phyloP scores from a whole-genome alignment of 768 basidiomycete species.

The Solioccasus polychromus region DNA sequence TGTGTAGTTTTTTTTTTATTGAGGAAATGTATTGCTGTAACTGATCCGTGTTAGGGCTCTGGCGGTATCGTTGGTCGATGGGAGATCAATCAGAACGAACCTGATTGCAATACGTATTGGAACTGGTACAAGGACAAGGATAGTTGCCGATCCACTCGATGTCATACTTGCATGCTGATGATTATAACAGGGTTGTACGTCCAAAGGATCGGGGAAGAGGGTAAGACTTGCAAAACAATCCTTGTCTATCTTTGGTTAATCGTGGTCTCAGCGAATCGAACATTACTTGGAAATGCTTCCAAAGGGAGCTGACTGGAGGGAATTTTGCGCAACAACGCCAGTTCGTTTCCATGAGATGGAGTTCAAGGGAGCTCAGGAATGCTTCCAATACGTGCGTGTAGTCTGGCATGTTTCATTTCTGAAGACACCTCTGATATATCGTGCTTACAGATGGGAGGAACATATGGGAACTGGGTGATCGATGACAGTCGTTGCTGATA shows the following conservation, averaged over 20 bases:
- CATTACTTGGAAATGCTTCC: slow-evolving; percentile 30
- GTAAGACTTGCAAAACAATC: slow-evolving; percentile 10
- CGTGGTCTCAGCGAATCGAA: slow-evolving; percentile 29
- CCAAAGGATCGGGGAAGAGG: slow-evolving; percentile 23
- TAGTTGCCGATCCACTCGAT: too few relatives aligned
- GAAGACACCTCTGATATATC: too few relatives aligned
- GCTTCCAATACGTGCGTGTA: slow-evolving; percentile 19
- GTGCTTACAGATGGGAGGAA: slow-evolving; percentile 8
- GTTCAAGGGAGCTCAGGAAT: slow-evolving; percentile 24
- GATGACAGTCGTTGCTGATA: slow-evolving; percentile 15
- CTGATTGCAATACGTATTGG: slow-evolving; percentile 27
- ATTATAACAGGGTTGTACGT: slow-evolving; percentile 30
- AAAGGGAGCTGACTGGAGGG: slow-evolving; percentile 26
- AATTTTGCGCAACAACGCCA: slow-evolving; percentile 35
- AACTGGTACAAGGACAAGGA: slow-evolving; percentile 30
- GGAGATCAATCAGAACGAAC: slow-evolving; percentile 25
- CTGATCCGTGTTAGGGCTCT: slow-evolving; percentile 15
- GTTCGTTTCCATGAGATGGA: slow-evolving; percentile 22
- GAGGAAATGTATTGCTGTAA: not conserved
- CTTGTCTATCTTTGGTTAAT: not conserved
- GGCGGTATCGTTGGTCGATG: slow-evolving; percentile 24
- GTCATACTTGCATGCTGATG: too few relatives aligned
- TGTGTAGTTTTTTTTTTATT: slow-evolving; percentile 5
- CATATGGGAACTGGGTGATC: slow-evolving; percentile 24
- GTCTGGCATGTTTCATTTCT: too few relatives aligned